These are phyloP conservation scores for Chrysophaeum taylorii DNA, from an alignment of 352 stramenopile genomes.

Conservation along the genomic window DNA sequence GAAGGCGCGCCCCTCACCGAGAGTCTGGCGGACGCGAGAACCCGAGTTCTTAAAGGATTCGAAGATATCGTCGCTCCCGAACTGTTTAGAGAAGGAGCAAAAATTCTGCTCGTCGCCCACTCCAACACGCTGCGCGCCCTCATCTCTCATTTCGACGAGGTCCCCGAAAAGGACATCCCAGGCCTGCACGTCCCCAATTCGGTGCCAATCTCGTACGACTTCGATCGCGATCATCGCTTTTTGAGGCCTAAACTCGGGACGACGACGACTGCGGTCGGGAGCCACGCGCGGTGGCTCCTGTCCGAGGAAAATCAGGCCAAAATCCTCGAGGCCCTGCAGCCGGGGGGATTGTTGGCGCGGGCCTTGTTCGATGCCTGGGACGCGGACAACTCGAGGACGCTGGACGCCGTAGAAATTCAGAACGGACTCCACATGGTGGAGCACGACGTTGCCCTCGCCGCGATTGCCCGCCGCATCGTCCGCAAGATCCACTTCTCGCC, in stretches of 20 bases:
- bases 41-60: slow-evolving; percentile 22
- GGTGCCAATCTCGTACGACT: slow-evolving; percentile 29
- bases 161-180: slow-evolving; percentile 24
- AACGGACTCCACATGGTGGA: slow-evolving; percentile 24
- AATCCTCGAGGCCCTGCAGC: slow-evolving; percentile 18
- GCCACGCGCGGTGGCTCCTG: slow-evolving; percentile 29
- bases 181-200: slow-evolving; percentile 31
- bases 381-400: slow-evolving; percentile 13
- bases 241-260: too few species aligned
- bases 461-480: not conserved
- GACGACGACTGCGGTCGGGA: slow-evolving; percentile 15
- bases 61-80: slow-evolving; percentile 18
- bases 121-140: slow-evolving; percentile 29
- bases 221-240: slow-evolving; percentile 19
- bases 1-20: slow-evolving; percentile 26
- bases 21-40: slow-evolving; percentile 25
- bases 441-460: not conserved
- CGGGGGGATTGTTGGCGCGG: slow-evolving; percentile 22
- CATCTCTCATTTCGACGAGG: slow-evolving; percentile 30
- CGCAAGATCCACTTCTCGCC: not conserved
- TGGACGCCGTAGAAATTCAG: not conserved
- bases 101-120: slow-evolving; percentile 28
- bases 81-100: slow-evolving; percentile 27
- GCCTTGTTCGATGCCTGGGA: slow-evolving; percentile 25
- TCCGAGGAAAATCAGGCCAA: slow-evolving; percentile 25